Evolutionary conservation across 2,329 filamentous ascomycete species (phyloP).

Genomic region (Nemania serpens): DNA sequence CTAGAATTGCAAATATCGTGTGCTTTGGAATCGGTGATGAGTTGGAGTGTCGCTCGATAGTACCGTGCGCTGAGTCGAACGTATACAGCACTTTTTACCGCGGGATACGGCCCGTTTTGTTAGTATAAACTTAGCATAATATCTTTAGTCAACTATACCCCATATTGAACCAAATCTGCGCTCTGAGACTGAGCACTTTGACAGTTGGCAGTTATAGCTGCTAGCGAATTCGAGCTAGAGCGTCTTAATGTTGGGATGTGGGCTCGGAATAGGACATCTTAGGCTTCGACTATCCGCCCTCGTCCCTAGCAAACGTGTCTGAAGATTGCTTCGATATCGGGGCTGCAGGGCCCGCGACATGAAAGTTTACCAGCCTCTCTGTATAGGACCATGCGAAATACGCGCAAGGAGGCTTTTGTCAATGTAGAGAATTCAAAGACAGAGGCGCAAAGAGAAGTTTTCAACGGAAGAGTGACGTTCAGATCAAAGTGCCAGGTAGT

Average conservation of each 20-base stretch:
- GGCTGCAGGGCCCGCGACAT: too few species aligned
- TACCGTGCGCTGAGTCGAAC: too few species aligned
- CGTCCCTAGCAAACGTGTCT: too few species aligned
- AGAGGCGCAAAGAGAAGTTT: too few species aligned
- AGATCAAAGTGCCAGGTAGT: too few species aligned
- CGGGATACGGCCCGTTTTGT: slow-evolving; percentile 7
- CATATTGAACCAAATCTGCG: neutral
- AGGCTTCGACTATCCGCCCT: too few species aligned
- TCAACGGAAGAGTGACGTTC: too few species aligned
- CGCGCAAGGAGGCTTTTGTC: too few species aligned
- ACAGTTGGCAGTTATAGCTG: neutral
- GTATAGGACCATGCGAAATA: too few species aligned
- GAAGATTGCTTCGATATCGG: too few species aligned
- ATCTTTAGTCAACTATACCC: slow-evolving; percentile 19
- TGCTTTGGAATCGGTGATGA: neutral
- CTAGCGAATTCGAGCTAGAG: neutral
- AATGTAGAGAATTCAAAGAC: too few species aligned
- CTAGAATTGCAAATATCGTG: neutral
- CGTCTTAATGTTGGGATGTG: neutral
- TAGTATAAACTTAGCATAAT: slow-evolving; percentile 21
- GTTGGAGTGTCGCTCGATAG: slow-evolving; percentile 1
- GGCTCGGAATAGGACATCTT: neutral
- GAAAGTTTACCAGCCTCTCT: too few species aligned
- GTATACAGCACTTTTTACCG: slow-evolving; percentile 5
- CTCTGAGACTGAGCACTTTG: neutral